Base-by-base conservation (phyloP, 345 rosid species). In the Gossypium arboreum region DNA sequence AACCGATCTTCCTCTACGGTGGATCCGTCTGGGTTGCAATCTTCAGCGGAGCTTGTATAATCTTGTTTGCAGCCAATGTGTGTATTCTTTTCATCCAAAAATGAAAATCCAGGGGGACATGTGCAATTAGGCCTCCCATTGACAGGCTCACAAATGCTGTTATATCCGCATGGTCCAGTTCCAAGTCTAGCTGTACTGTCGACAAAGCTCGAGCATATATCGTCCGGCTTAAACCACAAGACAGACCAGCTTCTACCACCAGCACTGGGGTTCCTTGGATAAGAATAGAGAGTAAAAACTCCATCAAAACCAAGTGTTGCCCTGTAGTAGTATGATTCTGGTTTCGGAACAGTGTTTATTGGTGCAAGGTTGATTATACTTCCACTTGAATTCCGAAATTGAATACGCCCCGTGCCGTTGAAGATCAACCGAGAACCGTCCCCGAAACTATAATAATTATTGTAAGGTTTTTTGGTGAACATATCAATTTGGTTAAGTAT, bases 161-260 rank as follows among this genome's bases (percentile, higher is more conserved):
- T 74, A 47, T 62, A 62, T 6, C 77, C 77, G 13, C 77, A 74
- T 20, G 77, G 71, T 0, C 77, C 77, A n/a, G 16, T 51, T 47
- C 77, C 77, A 12, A 29, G 61, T 13, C n/a, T 24, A 62, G 2
- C 7, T 7, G 43, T 13, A 2, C 0, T 0, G 3, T 54, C 27
- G n/a, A 25, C 43, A 45, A 74, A 63, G 3, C 6, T 1, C 18
- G 0, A 12, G 60, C 60, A 56, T 9, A 73, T 73, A 20, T 73
- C 58, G 2, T 2, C 15, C 9, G 56, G 76, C 13, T 9, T 10
- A 24, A 17, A 48, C 76, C 76, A 61, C 69, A 34, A 15, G 9
- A 13, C 15, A 3, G 61, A 51, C 77, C 70, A 63, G 29, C 9
- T 29, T 5, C 3, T 61, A 52, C 39, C 62, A 1, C 60, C n/a